A percentile compares a stretch with the other conserved stretches of the same genome.
These are phyloP conservation scores for Debaryomycetaceae sp. DNA, from an alignment of 1,139 yeast species.

Conservation along the genomic window DNA sequence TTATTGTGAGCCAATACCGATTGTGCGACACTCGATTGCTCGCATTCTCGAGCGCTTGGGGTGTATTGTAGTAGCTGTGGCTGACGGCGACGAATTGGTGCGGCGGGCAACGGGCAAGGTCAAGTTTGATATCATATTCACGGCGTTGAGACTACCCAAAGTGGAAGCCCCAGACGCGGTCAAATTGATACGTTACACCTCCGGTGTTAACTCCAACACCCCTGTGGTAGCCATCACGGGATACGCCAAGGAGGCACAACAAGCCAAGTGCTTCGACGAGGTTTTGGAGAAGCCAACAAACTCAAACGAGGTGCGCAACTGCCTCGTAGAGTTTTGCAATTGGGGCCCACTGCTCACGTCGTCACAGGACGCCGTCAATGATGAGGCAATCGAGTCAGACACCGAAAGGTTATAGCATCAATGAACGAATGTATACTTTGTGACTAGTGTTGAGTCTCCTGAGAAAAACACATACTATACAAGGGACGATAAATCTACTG, in stretches of 20 bases:
- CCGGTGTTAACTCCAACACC: conserved; percentile 69
- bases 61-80: conserved; percentile 75
- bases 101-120: conserved; percentile 81
- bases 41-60: conserved; percentile 66
- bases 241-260: conserved; percentile 61
- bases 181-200: conserved; percentile 70
- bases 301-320: conserved; percentile 18
- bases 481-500: too few species aligned
- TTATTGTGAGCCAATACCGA: conserved; percentile 85
- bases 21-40: conserved; percentile 66
- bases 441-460: too few species aligned
- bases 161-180: conserved; percentile 73
- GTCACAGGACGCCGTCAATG: conserved; percentile 18
- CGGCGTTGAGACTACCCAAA: conserved; percentile 67
- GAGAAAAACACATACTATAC: too few species aligned
- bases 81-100: conserved; percentile 78
- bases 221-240: conserved; percentile 79
- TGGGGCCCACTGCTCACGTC: conserved; percentile 9
- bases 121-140: conserved; percentile 76
- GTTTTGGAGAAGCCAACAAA: conserved; percentile 76
- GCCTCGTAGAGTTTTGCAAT: conserved; percentile 12
- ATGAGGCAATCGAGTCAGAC: conserved; percentile 29
- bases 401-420: conserved; percentile 10
- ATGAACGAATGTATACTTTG: too few species aligned
- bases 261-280: conserved; percentile 59